A percentile compares a stretch with the other conserved stretches of the same genome.
Conservation (phyloP, 129 eudicot species). For the Smallanthus sonchifolius region DNA sequence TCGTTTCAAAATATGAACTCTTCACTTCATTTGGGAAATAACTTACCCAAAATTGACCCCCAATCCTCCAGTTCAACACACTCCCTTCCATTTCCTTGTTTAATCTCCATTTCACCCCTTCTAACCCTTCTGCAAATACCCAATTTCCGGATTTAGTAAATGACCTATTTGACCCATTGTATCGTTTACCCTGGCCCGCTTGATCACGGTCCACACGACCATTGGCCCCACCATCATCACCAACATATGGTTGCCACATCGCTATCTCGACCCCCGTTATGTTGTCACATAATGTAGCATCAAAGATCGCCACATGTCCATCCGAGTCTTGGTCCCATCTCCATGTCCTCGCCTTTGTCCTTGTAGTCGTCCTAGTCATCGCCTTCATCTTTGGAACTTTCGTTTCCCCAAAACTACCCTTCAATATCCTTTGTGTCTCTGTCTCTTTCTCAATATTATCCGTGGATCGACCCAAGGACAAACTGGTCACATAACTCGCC, state of each 20-base stretch:
- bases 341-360: slow-evolving; percentile 62
- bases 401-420: slow-evolving; percentile 63
- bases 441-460: slow-evolving; percentile 53
- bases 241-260: slow-evolving; percentile 44
- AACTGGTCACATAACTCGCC: slow-evolving; percentile 57
- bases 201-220: slow-evolving; percentile 8
- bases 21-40: slow-evolving; percentile 66
- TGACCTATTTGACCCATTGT: slow-evolving; percentile 51
- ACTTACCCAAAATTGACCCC: slow-evolving; percentile 70
- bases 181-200: slow-evolving; percentile 39
- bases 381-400: slow-evolving; percentile 63
- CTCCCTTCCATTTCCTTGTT: slow-evolving; percentile 95
- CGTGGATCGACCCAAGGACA: slow-evolving; percentile 71
- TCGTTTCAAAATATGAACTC: slow-evolving; percentile 64
- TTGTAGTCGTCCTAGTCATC: slow-evolving; percentile 51
- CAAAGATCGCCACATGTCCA: slow-evolving; percentile 62
- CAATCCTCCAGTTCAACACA: slow-evolving; percentile 94
- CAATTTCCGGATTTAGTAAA: slow-evolving; percentile 65
- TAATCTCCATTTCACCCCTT: slow-evolving; percentile 75
- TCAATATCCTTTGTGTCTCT: slow-evolving; percentile 54
- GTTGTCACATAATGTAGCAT: slow-evolving; percentile 59
- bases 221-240: slow-evolving; percentile 7
- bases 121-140: slow-evolving; percentile 57
- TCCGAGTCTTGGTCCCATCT: slow-evolving; percentile 94
- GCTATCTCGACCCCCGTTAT: slow-evolving; percentile 61